Evolutionary conservation across 345 rosid genomes (phyloP), one percentile per base, ranked within the genome.

Genomic region (Rhizophora mangle): DNA sequence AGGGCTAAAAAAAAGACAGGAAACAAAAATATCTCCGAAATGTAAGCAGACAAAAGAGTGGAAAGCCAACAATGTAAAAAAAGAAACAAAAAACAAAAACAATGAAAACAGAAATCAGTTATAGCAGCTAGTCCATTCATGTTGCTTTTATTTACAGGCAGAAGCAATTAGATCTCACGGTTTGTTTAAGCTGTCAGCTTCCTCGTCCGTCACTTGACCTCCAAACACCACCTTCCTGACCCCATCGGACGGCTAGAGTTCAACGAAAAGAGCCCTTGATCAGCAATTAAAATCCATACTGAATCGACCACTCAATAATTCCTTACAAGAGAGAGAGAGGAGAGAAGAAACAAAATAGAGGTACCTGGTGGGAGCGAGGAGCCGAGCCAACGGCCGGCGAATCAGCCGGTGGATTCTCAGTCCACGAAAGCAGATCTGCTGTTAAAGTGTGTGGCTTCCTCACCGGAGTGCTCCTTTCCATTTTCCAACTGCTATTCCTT

Each of bases 141-240:
- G 8, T 36, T 19, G 36, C 36, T 26, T 20, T 60, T 47, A 70
- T 61, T 61, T 26, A 54, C 54, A 61, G 58, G 32, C 56, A 56
- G 54, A 37, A 59, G 29, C 36, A 51, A 64, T 62, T 80, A 79
- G 94, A 82, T 81, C 75, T 79, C 52, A 95, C 99, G 98, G 85
- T 79, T 76, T 81, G 81, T 90, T 92, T 66, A 95, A 81, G 80
- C 89, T 86, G 81, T 90, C 96, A 49, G 63, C 74, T 81, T 92
- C 98, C 83, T 92, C 98, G 55, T 90, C 99, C 2, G 98, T 92
- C 67, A 95, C 96, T 79, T 95, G 96, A 57, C 99, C 99, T 1
- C 99, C 99, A 74, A 95, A 95, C 70, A 95, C 97, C 75, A 90
- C 98, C 79, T 86, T 92, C 46, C 92, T 85, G 76, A 95, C 85